Evolutionary conservation across 495 filamentous ascomycete genomes (phyloP).

Genomic region (Tirmania nivea): DNA sequence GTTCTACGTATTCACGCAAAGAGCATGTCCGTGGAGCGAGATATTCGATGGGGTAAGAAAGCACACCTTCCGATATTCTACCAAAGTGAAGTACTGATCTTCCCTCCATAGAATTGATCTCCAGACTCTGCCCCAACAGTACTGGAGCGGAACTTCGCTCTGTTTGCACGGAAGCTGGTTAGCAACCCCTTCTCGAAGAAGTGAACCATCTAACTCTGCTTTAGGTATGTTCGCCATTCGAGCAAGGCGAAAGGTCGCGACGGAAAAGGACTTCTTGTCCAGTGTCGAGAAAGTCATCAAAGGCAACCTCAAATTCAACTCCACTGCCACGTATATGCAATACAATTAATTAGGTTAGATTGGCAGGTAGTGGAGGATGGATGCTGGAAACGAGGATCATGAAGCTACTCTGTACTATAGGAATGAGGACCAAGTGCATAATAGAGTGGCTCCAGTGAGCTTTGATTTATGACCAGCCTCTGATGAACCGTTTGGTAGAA

Average conservation of each 20-base stretch:
- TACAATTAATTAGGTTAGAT: constrained; percentile 49
- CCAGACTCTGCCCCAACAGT: constrained; percentile 84
- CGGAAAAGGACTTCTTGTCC: constrained; percentile 96
- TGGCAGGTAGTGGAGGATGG: no score
- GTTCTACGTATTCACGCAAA: constrained; percentile 97
- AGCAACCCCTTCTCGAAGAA: constrained; percentile 1
- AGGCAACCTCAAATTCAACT: constrained; percentile 98
- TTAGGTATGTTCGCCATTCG: constrained; percentile 85
- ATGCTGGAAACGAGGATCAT: no score
- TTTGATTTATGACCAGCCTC: no score
- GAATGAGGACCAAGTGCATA: no score
- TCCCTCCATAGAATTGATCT: constrained; percentile 48
- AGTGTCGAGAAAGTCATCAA: constrained; percentile 99
- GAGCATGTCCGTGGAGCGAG: constrained; percentile 97
- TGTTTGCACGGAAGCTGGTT: constrained; percentile 20
- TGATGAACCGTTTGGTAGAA: no score
- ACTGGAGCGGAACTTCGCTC: constrained; percentile 75
- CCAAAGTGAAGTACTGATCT: neutral
- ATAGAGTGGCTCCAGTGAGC: no score
- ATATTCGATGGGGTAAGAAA: constrained; percentile 56
- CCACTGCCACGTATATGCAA: constrained; percentile 94
- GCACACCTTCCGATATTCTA: neutral
- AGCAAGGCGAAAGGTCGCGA: constrained; percentile 88
- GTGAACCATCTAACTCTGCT: neutral
- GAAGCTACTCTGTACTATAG: no score